phyloP scores from a whole-genome alignment of 805 yeast genomes.

The Wickerhamiella hasegawae region DNA sequence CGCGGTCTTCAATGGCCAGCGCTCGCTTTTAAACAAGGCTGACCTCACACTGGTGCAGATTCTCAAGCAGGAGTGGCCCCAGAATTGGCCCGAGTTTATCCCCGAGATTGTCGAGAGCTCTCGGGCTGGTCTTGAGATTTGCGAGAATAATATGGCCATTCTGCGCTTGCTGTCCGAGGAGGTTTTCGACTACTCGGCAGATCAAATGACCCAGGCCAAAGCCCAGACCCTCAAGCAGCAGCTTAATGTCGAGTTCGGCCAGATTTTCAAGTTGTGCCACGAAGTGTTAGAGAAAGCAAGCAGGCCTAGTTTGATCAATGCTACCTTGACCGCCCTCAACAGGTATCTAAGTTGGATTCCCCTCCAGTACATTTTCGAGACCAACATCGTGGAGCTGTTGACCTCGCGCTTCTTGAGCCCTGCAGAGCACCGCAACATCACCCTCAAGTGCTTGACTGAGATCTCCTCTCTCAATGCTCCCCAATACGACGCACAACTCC shows the following conservation, averaged over 20 bases:
- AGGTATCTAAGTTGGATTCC: constrained; percentile 95
- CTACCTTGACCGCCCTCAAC: constrained; percentile 69
- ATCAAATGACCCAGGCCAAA: constrained; percentile 93
- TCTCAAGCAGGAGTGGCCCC: constrained; percentile 98
- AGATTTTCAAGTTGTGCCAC: constrained; percentile 81
- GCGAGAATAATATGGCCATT: constrained; percentile 95
- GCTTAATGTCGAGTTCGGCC: constrained; percentile 81
- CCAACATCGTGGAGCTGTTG: constrained; percentile 57
- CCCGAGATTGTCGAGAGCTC: constrained; percentile 83
- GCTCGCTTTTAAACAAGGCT: constrained; percentile 78
- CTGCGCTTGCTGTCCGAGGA: constrained; percentile 83
- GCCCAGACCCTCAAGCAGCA: constrained; percentile 66
- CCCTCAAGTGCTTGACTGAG: constrained; percentile 89
- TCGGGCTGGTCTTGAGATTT: constrained; percentile 74
- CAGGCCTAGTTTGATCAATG: constrained; percentile 66
- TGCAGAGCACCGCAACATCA: constrained; percentile 62
- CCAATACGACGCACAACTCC: constrained; percentile 37
- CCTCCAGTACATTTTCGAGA: constrained; percentile 73
- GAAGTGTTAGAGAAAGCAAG: constrained; percentile 82
- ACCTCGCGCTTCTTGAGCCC: constrained; percentile 64
- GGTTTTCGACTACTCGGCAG: constrained; percentile 89
- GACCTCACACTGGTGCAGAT: constrained; percentile 88
- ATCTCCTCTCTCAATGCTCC: constrained; percentile 54
- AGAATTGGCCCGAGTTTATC: constrained; percentile 92
- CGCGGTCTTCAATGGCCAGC: constrained; percentile 47